Evolutionary conservation across 2,329 filamentous ascomycete genomes (phyloP).

Genomic region (Talaromyces sp.): DNA sequence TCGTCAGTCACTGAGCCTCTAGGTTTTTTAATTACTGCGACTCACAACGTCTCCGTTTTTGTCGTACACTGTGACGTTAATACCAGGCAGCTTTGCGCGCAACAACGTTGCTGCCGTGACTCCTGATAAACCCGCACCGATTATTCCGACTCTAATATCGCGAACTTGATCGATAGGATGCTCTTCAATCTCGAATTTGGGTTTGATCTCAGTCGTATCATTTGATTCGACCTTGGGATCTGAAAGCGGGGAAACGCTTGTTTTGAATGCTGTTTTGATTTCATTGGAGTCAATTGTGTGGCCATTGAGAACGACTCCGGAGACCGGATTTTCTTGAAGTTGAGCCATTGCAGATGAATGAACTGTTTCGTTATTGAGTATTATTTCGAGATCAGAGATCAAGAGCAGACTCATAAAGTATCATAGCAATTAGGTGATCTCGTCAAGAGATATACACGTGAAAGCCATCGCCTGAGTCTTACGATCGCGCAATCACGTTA

Average conservation of each 20-base stretch:
- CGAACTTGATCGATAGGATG: slow-evolving; percentile 50
- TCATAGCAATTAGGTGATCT: neutral
- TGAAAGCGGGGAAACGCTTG: neutral
- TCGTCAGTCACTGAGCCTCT: neutral
- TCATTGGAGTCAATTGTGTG: neutral
- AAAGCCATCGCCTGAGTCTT: neutral
- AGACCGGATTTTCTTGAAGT: neutral
- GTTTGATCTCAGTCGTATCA: slow-evolving; percentile 9
- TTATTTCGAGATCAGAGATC: neutral
- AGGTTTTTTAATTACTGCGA: slow-evolving; percentile 23
- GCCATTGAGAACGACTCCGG: neutral
- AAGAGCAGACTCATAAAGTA: neutral
- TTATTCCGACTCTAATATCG: slow-evolving; percentile 55
- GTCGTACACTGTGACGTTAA: slow-evolving; percentile 64
- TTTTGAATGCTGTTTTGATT: slow-evolving; percentile 1
- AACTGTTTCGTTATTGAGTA: neutral
- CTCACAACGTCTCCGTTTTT: slow-evolving; percentile 66
- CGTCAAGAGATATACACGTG: neutral
- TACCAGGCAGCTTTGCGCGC: slow-evolving; percentile 64
- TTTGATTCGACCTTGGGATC: neutral
- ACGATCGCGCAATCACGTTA: slow-evolving; percentile 12
- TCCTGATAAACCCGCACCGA: slow-evolving; percentile 63
- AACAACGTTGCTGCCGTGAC: slow-evolving; percentile 64
- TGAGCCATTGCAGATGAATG: neutral
- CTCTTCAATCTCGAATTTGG: slow-evolving; percentile 39